Evolutionary conservation across 441 rosid species (phyloP).

Genomic region (Euphorbia corollata): DNA sequence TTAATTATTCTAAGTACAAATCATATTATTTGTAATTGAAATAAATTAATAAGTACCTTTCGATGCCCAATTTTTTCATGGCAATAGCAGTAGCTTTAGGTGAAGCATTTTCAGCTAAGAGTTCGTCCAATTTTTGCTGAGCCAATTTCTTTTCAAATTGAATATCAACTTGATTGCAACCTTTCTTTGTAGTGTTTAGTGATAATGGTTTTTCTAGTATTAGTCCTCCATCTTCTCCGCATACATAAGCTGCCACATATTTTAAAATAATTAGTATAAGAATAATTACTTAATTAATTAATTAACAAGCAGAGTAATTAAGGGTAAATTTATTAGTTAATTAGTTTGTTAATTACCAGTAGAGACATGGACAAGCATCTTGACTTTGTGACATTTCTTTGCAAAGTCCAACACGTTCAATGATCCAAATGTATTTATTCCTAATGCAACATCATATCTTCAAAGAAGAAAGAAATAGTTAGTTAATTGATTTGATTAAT

Average conservation of each 20-base stretch:
- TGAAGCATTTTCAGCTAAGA: constrained; percentile 12
- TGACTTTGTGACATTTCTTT: constrained; percentile 28
- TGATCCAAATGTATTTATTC: constrained; percentile 37
- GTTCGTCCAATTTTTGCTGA: constrained; percentile 22
- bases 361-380: constrained; percentile 42
- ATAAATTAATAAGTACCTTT: constrained; percentile 31
- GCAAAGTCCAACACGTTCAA: constrained; percentile 34
- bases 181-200: constrained; percentile 19
- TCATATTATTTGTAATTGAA: too few relatives aligned
- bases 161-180: constrained; percentile 23
- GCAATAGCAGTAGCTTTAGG: constrained; percentile 22
- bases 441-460: constrained; percentile 31
- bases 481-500: too few relatives aligned
- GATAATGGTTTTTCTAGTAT: constrained; percentile 23
- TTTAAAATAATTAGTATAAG: too few relatives aligned
- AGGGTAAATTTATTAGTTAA: too few relatives aligned
- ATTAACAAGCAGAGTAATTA: too few relatives aligned
- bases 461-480: too few relatives aligned
- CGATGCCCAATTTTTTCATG: constrained; percentile 62
- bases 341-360: constrained; percentile 27
- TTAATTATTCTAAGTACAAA: too few relatives aligned
- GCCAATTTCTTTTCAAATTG: constrained; percentile 20
- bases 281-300: too few relatives aligned
- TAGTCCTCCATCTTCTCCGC: background rate
- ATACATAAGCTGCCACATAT: background rate